Evolutionary conservation across 2,329 filamentous ascomycete genomes (phyloP).

Genomic region (Aureobasidium musti): DNA sequence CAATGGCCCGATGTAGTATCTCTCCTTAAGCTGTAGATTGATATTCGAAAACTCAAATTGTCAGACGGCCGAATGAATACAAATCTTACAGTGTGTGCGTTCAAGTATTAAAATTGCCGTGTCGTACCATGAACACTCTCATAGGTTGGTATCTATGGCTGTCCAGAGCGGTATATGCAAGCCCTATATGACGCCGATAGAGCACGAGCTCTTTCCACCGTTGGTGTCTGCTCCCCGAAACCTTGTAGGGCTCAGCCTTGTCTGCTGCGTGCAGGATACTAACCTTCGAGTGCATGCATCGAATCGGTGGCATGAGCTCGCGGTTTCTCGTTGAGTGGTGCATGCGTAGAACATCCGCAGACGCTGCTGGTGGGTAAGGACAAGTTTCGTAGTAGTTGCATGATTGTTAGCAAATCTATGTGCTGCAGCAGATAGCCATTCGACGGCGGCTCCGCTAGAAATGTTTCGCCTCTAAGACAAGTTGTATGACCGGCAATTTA

Average conservation of each 20-base stretch:
- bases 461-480: constrained; percentile 10
- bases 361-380: neutral
- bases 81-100: neutral
- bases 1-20: neutral
- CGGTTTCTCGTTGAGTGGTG: constrained; percentile 18
- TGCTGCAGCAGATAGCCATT: neutral
- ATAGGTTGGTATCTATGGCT: neutral
- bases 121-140: neutral
- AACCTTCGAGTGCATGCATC: constrained; percentile 17
- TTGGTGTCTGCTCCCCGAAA: constrained; percentile 28
- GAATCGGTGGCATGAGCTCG: constrained; percentile 8
- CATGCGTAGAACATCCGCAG: neutral
- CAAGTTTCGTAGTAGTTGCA: neutral
- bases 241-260: constrained; percentile 24
- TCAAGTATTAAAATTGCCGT: neutral
- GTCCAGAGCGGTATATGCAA: constrained; percentile 18
- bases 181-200: constrained; percentile 13
- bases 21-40: too few relatives aligned
- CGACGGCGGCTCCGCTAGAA: neutral
- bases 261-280: constrained; percentile 14
- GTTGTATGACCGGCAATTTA: constrained; percentile 6
- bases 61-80: neutral
- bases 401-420: neutral
- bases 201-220: neutral
- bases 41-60: too few relatives aligned